Conservation (phyloP, 768 basidiomycete species). For the Mycena belliarum region DNA sequence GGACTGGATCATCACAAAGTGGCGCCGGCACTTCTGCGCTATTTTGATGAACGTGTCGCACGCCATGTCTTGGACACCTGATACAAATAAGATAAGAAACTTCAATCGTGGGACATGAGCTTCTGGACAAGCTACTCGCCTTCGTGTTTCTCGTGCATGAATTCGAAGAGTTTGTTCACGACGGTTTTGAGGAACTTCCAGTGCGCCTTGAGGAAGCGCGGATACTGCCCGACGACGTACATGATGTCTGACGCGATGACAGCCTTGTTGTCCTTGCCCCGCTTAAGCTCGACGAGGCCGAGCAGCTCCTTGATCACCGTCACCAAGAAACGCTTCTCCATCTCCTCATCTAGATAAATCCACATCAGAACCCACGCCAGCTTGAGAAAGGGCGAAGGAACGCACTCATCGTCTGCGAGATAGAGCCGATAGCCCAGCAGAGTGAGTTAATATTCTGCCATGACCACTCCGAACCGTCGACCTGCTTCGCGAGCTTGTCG, state of each 20-base stretch:
- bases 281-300: constrained; percentile 95
- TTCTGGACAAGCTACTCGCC: constrained; percentile 43
- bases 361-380: background rate
- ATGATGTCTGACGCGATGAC: constrained; percentile 95
- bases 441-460: constrained; percentile 99
- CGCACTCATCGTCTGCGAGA: constrained; percentile 98
- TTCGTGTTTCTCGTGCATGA: constrained; percentile 99
- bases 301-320: constrained; percentile 98
- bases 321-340: constrained; percentile 97
- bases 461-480: constrained; percentile 96
- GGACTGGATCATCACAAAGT: constrained; percentile 98
- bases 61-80: constrained; percentile 99
- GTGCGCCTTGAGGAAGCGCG: constrained; percentile 98
- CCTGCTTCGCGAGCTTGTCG: constrained; percentile 96
- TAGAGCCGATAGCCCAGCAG: constrained; percentile 99
- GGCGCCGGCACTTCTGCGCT: constrained; percentile 95
- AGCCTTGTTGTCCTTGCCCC: constrained; percentile 99
- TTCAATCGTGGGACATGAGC: background rate
- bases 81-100: background rate
- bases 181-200: constrained; percentile 99
- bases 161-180: constrained; percentile 99
- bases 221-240: constrained; percentile 99
- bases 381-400: constrained; percentile 15
- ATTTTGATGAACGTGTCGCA: constrained; percentile 99
- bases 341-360: constrained; percentile 79